These are phyloP conservation scores for Aspergillus affinis DNA, from an alignment of 495 filamentous ascomycete genomes.

Conservation along the genomic window DNA sequence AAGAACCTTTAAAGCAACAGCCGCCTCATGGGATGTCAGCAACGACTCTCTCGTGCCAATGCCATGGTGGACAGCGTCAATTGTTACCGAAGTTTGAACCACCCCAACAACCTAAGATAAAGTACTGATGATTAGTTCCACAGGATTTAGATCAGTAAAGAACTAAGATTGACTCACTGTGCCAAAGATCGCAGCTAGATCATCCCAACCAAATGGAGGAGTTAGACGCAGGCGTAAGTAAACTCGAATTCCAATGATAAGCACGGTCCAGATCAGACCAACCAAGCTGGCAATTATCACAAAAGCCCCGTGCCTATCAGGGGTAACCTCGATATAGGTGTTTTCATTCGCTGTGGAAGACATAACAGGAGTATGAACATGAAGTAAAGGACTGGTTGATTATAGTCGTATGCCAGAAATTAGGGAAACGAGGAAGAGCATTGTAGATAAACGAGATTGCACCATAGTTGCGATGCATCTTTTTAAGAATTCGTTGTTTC, in stretches of 20 bases:
- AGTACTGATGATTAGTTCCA: neutral
- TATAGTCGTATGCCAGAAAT: neutral
- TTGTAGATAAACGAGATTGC: neutral
- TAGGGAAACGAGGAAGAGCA: neutral
- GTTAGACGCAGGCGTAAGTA: neutral
- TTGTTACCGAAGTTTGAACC: neutral
- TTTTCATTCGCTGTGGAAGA: neutral
- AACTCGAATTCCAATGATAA: conserved; percentile 1
- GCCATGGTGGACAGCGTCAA: neutral
- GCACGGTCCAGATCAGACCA: neutral
- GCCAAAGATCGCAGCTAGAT: neutral
- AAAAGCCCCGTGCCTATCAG: neutral
- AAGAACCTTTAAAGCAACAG: neutral
- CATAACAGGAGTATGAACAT: neutral
- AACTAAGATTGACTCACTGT: neutral
- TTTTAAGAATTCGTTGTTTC: neutral
- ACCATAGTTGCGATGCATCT: neutral
- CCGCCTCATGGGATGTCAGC: neutral
- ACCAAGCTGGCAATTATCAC: neutral
- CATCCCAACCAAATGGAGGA: neutral
- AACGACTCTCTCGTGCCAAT: neutral
- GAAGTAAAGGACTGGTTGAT: neutral
- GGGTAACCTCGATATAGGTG: neutral
- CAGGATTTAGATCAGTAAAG: neutral
- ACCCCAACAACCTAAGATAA: neutral